Evolutionary conservation across 2,329 filamentous ascomycete genomes (phyloP), one percentile per base, ranked within the genome.

Genomic region (Diaporthe sp.): DNA sequence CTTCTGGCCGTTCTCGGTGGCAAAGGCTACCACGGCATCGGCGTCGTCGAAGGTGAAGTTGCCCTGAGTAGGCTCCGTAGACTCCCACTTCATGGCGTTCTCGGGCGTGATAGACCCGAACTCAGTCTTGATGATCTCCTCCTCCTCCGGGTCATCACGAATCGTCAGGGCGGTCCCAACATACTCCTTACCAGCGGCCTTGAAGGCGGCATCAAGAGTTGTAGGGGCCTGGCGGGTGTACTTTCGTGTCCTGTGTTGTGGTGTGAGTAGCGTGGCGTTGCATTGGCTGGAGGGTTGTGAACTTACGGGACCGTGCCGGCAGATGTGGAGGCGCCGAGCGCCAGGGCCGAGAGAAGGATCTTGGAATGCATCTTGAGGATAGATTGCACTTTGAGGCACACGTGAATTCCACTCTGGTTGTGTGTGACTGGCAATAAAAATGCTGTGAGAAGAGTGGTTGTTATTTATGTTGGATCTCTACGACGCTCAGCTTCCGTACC

Each of bases 151-250:
- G 81, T 92, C 89, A 58, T 87, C 85, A 3, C 81, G 81, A 31
- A 91, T 89, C 77, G 91, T 90, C 39, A 90, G 89, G 1, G 90
- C 90, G 1, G 90, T 89, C 53, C 90, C 90, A 71, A 91, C 90
- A 81, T 91, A 91, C 47, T 80, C 74, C 72, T 79, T 80, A 37
- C 81, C 82, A 13, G 78, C 78, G 44, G 79, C 79, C 7, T 79
- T 73, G 71, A 82, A 81, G 31, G 80, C 79, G 37, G 77, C 77
- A 63, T 82, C 72, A 42, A 81, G 78, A 9, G 53, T 73, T 39
- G 57, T 63, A 20, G 57, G 13, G 17, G 44, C 71, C 71, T 73
- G 57, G 7, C 71, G 57, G 2, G 57, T 15, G 2, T 42, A 2
- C 49, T 42, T 70, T 55, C 49, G 31, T 15, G 47, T 70, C 3